Evolutionary conservation across 768 basidiomycete genomes (phyloP).

Genomic region (Phaffia australis): DNA sequence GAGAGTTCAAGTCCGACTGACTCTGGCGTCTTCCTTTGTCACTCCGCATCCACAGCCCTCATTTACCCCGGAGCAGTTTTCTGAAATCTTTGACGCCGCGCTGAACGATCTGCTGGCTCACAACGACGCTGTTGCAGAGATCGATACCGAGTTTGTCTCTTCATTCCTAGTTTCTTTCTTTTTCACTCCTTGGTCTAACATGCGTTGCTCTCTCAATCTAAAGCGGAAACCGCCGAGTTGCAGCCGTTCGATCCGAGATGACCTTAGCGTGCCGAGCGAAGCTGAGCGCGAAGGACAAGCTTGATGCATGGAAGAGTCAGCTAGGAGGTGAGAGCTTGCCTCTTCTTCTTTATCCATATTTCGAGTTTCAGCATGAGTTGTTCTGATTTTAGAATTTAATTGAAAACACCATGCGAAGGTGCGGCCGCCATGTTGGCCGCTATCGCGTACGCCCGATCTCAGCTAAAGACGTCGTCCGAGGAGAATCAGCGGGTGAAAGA

Average conservation of each 20-base stretch:
- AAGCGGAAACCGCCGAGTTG: conserved; percentile 64
- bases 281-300: conserved; percentile 55
- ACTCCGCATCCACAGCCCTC: conserved; percentile 9
- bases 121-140: conserved; percentile 59
- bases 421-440: conserved; percentile 35
- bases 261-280: conserved; percentile 55
- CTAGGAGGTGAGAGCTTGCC: conserved; percentile 48
- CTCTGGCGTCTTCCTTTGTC: conserved; percentile 31
- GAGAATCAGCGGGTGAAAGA: conserved; percentile 59
- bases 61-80: conserved; percentile 18
- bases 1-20: conserved; percentile 28
- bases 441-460: conserved; percentile 38
- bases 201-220: neutral
- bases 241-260: conserved; percentile 59
- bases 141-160: conserved; percentile 52
- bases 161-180: conserved; percentile 5
- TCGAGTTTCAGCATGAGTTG: conserved; percentile 10
- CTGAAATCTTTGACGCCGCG: conserved; percentile 63
- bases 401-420: conserved; percentile 24
- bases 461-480: conserved; percentile 46
- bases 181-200: conserved; percentile 1
- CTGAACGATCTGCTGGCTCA: conserved; percentile 63
- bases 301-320: conserved; percentile 57
- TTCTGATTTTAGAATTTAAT: too few species aligned
- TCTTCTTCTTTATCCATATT: neutral